Evolutionary conservation across 345 rosid species (phyloP).

Genomic region (Diplotaxis tenuifolia): DNA sequence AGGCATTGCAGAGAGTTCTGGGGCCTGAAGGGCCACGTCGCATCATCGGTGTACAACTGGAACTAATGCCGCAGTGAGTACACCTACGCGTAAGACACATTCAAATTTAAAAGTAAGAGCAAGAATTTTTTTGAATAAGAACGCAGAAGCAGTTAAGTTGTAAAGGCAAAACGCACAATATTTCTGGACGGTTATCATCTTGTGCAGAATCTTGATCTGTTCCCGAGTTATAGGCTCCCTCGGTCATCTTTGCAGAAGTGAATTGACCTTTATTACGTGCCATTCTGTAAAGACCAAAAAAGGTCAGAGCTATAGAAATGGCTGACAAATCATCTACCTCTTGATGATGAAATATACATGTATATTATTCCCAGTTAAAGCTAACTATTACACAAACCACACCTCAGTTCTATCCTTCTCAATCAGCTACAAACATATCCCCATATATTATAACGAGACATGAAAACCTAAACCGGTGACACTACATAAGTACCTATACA

Average conservation of each 20-base stretch:
- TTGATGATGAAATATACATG: not conserved
- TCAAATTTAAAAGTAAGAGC: conserved; percentile 1
- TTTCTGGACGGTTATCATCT: conserved; percentile 65
- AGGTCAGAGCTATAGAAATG: not conserved
- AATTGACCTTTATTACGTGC: conserved; percentile 98
- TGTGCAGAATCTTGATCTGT: conserved; percentile 63
- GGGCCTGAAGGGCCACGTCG: conserved; percentile 98
- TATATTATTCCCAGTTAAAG: not conserved
- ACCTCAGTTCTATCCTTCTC: conserved; percentile 2
- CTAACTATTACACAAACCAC: not conserved
- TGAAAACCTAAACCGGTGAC: too few relatives aligned
- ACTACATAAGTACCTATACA: too few relatives aligned
- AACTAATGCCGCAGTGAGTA: conserved; percentile 83
- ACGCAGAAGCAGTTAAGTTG: conserved; percentile 8
- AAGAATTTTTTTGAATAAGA: not conserved
- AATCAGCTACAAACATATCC: not conserved
- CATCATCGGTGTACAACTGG: conserved; percentile 95
- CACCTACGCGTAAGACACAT: conserved; percentile 50
- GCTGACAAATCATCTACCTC: not conserved
- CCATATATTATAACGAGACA: not conserved
- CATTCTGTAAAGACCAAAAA: conserved; percentile 53
- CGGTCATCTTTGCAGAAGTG: conserved; percentile 65
- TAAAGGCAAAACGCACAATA: conserved; percentile 52
- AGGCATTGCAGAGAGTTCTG: conserved; percentile 97
- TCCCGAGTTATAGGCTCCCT: conserved; percentile 59